A percentile compares a stretch with the other conserved stretches of the same genome.
phyloP scores from a whole-genome alignment of 169 alveolate genomes.

The Plasmodium vinckei region DNA sequence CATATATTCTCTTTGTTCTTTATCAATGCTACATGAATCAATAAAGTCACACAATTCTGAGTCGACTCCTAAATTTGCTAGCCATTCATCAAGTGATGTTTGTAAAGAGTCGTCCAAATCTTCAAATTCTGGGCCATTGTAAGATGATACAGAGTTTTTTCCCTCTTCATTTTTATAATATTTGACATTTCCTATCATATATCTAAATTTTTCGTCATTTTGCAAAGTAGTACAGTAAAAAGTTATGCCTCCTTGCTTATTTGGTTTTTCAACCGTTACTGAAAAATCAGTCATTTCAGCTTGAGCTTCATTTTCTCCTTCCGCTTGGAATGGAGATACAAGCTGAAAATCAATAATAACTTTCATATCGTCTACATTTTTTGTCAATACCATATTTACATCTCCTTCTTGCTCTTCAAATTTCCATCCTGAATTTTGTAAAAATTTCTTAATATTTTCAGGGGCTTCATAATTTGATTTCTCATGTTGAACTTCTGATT shows the following conservation, averaged over 20 bases:
- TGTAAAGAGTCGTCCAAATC: conserved; percentile 92
- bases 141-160: conserved; percentile 87
- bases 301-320: conserved; percentile 89
- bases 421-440: conserved; percentile 86
- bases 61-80: conserved; percentile 89
- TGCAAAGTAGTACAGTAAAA: conserved; percentile 91
- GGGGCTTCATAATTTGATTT: conserved; percentile 88
- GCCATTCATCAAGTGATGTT: conserved; percentile 90
- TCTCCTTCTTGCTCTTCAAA: conserved; percentile 88
- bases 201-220: conserved; percentile 88
- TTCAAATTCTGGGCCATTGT: conserved; percentile 94
- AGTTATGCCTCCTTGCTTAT: conserved; percentile 87
- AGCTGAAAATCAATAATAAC: conserved; percentile 88
- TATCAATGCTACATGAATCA: conserved; percentile 91
- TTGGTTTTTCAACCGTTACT: conserved; percentile 88
- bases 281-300: conserved; percentile 92
- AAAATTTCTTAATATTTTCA: conserved; percentile 81
- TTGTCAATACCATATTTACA: conserved; percentile 87
- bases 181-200: conserved; percentile 89
- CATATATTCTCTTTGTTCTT: conserved; percentile 89
- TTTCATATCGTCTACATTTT: conserved; percentile 86
- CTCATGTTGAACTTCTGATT: conserved; percentile 87
- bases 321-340: conserved; percentile 89
- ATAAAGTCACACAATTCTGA: conserved; percentile 91
- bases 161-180: conserved; percentile 85